Evolutionary conservation across 75 land plant genomes (phyloP), one percentile per base, ranked within the genome.

Genomic region (Pinus taeda): DNA sequence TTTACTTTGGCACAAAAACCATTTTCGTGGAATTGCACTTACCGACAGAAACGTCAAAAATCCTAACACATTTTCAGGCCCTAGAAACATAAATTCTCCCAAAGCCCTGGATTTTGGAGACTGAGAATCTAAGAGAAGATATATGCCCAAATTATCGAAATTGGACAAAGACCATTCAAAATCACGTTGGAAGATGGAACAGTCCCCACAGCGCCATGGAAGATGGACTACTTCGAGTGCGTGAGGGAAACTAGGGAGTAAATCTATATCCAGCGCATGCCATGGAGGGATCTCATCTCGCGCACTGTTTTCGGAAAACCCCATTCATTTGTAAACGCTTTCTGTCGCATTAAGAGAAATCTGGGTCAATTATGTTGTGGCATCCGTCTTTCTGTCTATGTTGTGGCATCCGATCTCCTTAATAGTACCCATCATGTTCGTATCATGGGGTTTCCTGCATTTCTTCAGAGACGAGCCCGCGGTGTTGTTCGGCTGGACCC

Each of bases 371-470:
- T 91, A 91, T 81, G 76, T 81, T 14, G 81, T 89, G 26, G 81
- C 8, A 53, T 89, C 12, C 12, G 79, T 91, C 30, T 87, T 83
- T 75, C 57, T 86, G 61, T 81, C 87, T 76, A 80, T 91, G 15
- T 74, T 91, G 20, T 89, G 90, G 88, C 91, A 87, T 75, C 93
- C 91, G 18, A 78, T 87, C 78, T 89, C 91, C 56, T 82, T 89
- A 15, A 81, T 91, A 73, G 90, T 88, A 39, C 77, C 86, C 74
- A 26, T 79, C 53, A 73, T 85, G 81, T 75, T 88, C 67, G 86
- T 82, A 26, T 81, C 66, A 18, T 91, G 93, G 93, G 39, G 82
- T 70, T 91, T 84, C 62, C 85, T 91, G 42, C 89, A 86, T 82
- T 86, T 91, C 85, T 74, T 85, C 74, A 84, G 93, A 15, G 88